phyloP scores from a whole-genome alignment of 352 stramenopile species.

The Thalassiosira livingstoniorum region DNA sequence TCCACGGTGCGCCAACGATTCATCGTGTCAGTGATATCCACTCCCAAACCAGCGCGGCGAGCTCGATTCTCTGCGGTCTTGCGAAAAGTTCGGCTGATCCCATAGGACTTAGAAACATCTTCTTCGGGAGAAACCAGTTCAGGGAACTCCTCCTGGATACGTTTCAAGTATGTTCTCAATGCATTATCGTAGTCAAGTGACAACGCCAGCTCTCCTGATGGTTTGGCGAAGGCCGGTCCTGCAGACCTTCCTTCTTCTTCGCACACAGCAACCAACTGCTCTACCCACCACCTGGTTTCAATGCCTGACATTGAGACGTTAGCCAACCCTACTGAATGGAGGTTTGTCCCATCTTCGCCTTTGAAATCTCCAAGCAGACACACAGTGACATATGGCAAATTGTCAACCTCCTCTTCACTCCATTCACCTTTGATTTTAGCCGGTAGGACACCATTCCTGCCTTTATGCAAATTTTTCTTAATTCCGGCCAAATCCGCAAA shows the following conservation, averaged over 20 bases:
- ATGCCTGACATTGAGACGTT: conserved; percentile 41
- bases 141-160: conserved; percentile 5
- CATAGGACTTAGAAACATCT: background rate
- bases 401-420: background rate
- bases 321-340: conserved; percentile 39
- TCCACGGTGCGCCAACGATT: background rate
- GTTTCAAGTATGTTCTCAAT: conserved; percentile 1
- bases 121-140: background rate
- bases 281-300: conserved; percentile 44
- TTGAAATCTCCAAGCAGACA: conserved; percentile 48
- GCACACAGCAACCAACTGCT: conserved; percentile 31
- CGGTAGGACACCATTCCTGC: conserved; percentile 17
- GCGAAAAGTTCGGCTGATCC: conserved; percentile 1
- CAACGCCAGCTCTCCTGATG: background rate
- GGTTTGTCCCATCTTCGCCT: conserved; percentile 3
- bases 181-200: conserved; percentile 24
- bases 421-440: background rate
- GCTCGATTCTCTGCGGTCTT: conserved; percentile 4
- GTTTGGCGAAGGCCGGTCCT: conserved; percentile 28
- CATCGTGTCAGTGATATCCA: background rate
- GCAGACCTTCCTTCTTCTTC: conserved; percentile 2
- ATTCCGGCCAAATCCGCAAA: conserved; percentile 23
- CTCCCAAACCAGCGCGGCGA: background rate
- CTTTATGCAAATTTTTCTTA: conserved; percentile 5
- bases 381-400: conserved; percentile 27